Percentiles rank a stretch among this genome's conserved stretches.
These are phyloP conservation scores for Xerocomus brunneocitrinus DNA, from an alignment of 768 basidiomycete genomes.

Conservation along the genomic window DNA sequence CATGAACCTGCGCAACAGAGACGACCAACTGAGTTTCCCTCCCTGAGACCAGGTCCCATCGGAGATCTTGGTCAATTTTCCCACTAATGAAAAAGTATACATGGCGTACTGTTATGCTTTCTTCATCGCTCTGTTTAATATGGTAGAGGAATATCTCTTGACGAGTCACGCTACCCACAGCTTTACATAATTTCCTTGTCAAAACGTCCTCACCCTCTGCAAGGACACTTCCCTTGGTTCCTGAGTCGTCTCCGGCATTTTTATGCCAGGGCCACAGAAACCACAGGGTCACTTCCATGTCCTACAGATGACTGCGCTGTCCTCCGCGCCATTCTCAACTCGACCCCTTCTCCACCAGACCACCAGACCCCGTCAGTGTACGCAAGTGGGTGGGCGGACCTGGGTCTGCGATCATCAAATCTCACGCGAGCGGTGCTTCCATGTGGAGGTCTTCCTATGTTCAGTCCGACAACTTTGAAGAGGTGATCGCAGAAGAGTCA, in stretches of 20 bases:
- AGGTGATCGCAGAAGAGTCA: constrained; percentile 7
- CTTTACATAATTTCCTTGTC: no score
- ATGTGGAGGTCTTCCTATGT: constrained; percentile 18
- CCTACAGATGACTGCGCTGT: constrained; percentile 48
- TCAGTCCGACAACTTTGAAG: background rate
- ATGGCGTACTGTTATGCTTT: no score
- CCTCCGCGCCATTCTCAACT: constrained; percentile 39
- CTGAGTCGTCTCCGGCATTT: constrained; percentile 43
- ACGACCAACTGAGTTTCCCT: no score
- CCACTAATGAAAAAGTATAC: no score
- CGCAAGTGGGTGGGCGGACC: constrained; percentile 39
- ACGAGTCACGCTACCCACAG: no score
- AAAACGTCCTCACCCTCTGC: no score
- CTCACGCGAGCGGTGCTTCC: constrained; percentile 19
- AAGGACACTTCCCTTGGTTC: constrained; percentile 45
- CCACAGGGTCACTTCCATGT: constrained; percentile 44
- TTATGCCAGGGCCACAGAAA: constrained; percentile 42
- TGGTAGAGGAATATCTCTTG: no score
- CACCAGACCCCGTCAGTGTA: constrained; percentile 25
- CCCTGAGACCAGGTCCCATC: no score
- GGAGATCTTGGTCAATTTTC: no score
- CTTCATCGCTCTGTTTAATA: no score
- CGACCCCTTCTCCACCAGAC: constrained; percentile 48
- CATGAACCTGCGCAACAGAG: no score
- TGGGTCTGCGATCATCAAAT: constrained; percentile 28